phyloP scores from a whole-genome alignment of 345 rosid genomes.

The Gossypium arboreum region DNA sequence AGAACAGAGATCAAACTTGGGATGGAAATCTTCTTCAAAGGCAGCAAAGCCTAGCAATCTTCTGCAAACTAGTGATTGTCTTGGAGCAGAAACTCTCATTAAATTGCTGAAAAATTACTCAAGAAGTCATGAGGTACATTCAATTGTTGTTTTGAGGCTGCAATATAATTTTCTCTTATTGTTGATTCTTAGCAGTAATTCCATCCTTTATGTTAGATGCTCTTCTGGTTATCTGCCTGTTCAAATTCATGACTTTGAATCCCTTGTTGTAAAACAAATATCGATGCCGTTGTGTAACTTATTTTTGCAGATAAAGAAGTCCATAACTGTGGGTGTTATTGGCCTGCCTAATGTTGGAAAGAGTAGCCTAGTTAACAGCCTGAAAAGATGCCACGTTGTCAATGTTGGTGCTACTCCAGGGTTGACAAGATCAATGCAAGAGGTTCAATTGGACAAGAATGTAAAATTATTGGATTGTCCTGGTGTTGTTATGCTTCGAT shows the following conservation, averaged over 20 bases:
- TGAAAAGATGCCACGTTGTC: conserved; percentile 86
- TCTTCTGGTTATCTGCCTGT: conserved; percentile 10
- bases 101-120: conserved; percentile 90
- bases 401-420: conserved; percentile 98
- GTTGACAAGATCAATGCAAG: conserved; percentile 87
- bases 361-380: conserved; percentile 97
- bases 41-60: conserved; percentile 57
- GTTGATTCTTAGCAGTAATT: background rate
- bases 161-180: background rate
- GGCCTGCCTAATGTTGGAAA: conserved; percentile 97
- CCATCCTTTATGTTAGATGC: background rate
- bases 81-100: conserved; percentile 92
- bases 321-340: conserved; percentile 85
- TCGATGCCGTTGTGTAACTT: background rate
- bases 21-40: conserved; percentile 81
- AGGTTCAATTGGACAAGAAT: conserved; percentile 89
- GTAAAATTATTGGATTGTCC: conserved; percentile 93
- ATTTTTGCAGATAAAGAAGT: conserved; percentile 73
- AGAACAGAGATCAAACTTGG: conserved; percentile 85
- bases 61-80: conserved; percentile 93
- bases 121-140: conserved; percentile 83
- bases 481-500: conserved; percentile 93
- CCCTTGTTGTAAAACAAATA: background rate
- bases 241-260: background rate
- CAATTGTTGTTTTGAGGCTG: background rate